Evolutionary conservation across 1,139 yeast species (phyloP), one percentile per base, ranked within the genome.

Genomic region (Taphrina pruni): DNA sequence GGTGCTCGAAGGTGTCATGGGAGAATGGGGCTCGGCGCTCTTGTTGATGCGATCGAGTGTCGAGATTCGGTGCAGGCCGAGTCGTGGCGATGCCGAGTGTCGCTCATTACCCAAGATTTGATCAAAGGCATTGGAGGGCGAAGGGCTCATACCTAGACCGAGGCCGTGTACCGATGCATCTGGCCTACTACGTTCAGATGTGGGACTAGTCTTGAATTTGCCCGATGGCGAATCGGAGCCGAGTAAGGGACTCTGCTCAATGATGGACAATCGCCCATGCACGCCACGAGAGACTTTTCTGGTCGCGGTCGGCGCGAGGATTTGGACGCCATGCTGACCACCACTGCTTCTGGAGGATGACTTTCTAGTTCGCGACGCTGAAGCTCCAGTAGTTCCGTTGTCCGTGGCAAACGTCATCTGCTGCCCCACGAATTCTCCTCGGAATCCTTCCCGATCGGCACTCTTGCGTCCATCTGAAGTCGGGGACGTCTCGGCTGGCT

Each of bases 41-140:
- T 45, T 20, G 43, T 58, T 58, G 54, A 58, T 58, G n/a, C 62
- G 17, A 36, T 58, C 62, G 14, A 58, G 43, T 11, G 60, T 56
- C 7, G 50, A 32, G 36, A 39, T n/a, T 36, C 60, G 60, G 50
- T 41, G 39, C 50, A 6, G 14, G 17, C 6, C 12, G 38, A 41
- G 36, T 41, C 38, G 32, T 20, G 36, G 60, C 11, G 60, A 39
- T 7, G 50, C 36, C 36, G 58, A 36, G 26, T 38, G 20, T 35
- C 43, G 17, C 6, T 54, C 60, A 12, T 32, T 7, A 5, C 38
- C 39, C 11, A 56, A 36, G 17, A 56, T 56, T 12, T 56, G 60
- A 41, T 56, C 60, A 41, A 56, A 56, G 17, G 60, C 43, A 17
- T 56, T 56, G 32, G 38, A 26, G 6, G 35, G 9, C 12, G 60